These are phyloP conservation scores for Coemansia sp. DNA, from an alignment of 192 early-diverging fungal species.

Conservation along the genomic window DNA sequence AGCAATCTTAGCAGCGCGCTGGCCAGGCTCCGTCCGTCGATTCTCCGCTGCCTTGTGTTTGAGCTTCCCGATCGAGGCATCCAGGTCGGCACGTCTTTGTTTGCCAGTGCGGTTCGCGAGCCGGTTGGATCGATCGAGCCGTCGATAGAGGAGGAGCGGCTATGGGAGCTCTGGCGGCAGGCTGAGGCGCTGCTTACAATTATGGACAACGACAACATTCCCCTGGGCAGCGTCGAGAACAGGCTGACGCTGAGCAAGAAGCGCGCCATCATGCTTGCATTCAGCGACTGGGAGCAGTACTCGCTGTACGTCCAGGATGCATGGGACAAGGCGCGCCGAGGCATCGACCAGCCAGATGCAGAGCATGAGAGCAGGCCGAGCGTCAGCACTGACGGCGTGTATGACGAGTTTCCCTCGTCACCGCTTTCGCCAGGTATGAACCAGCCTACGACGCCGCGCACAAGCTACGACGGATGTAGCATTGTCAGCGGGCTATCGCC, in stretches of 20 bases:
- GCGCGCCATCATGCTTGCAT: slow-evolving; percentile 53
- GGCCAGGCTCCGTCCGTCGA: slow-evolving; percentile 44
- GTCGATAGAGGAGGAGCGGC: slow-evolving; percentile 50
- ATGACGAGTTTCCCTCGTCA: background rate
- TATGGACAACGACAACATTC: slow-evolving; percentile 53
- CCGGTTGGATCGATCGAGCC: slow-evolving; percentile 48
- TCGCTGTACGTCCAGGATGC: slow-evolving; percentile 52
- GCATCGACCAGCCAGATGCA: slow-evolving; percentile 32
- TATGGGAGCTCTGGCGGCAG: slow-evolving; percentile 55
- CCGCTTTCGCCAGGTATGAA: background rate
- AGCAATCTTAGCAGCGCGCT: slow-evolving; percentile 39
- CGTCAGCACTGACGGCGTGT: slow-evolving; percentile 20
- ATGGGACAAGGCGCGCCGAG: slow-evolving; percentile 47
- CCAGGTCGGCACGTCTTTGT: slow-evolving; percentile 38
- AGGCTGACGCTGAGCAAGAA: slow-evolving; percentile 50
- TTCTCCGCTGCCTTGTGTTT: slow-evolving; percentile 50
- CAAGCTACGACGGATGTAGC: slow-evolving; percentile 20
- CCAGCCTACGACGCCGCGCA: slow-evolving; percentile 8
- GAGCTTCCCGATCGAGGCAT: slow-evolving; percentile 52
- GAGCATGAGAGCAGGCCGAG: slow-evolving; percentile 32
- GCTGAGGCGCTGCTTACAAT: slow-evolving; percentile 51
- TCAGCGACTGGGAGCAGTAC: slow-evolving; percentile 57
- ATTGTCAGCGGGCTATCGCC: slow-evolving; percentile 18
- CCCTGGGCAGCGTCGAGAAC: slow-evolving; percentile 27
- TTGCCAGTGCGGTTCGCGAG: slow-evolving; percentile 43